phyloP scores from a whole-genome alignment of 768 basidiomycete genomes.

The Russula sp. region DNA sequence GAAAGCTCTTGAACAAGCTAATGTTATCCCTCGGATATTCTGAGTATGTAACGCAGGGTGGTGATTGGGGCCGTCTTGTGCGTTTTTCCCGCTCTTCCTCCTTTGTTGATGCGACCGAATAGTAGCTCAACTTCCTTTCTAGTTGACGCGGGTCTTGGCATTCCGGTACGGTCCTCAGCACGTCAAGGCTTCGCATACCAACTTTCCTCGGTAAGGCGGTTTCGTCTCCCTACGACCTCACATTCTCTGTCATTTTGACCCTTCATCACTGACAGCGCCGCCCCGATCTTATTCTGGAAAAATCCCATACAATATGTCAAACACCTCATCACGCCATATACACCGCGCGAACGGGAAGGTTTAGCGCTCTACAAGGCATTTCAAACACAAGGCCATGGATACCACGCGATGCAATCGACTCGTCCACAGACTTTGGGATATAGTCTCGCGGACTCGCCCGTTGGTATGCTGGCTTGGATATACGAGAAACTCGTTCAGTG shows the following conservation, averaged over 20 bases:
- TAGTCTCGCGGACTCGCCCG: slow-evolving; percentile 54
- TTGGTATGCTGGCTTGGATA: slow-evolving; percentile 44
- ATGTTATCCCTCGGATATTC: slow-evolving; percentile 35
- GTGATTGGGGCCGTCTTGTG: slow-evolving; percentile 47
- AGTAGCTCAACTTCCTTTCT: neutral
- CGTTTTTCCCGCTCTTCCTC: slow-evolving; percentile 5
- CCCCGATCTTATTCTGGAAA: slow-evolving; percentile 1
- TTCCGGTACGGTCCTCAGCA: slow-evolving; percentile 34
- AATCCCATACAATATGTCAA: slow-evolving; percentile 36
- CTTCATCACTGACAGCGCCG: neutral
- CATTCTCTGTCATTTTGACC: neutral
- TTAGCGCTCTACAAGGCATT: slow-evolving; percentile 32
- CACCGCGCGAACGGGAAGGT: slow-evolving; percentile 33
- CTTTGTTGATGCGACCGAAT: neutral
- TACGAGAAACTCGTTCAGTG: slow-evolving; percentile 38
- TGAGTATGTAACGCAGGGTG: slow-evolving; percentile 46
- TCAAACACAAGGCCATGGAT: slow-evolving; percentile 35
- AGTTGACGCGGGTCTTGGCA: slow-evolving; percentile 36
- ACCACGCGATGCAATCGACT: slow-evolving; percentile 36
- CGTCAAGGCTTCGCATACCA: slow-evolving; percentile 40
- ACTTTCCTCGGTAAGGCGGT: slow-evolving; percentile 34
- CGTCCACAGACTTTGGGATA: slow-evolving; percentile 46
- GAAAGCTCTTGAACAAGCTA: slow-evolving; percentile 32
- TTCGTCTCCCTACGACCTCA: neutral
- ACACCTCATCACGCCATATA: slow-evolving; percentile 35